phyloP scores from a whole-genome alignment of 768 basidiomycete genomes.

The Myochromella boudieri region DNA sequence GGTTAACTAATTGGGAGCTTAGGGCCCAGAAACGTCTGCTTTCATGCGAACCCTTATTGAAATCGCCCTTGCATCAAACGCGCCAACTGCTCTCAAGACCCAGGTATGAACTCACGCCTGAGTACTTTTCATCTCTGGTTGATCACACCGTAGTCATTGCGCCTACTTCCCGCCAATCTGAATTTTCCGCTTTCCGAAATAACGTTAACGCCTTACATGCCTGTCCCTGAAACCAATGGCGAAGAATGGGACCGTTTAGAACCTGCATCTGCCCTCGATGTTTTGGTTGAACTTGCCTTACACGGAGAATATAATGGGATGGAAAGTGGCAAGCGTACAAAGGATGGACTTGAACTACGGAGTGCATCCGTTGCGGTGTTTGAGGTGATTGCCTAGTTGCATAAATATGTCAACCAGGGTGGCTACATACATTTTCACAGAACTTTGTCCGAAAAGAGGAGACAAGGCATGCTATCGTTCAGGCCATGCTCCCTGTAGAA shows the following conservation, averaged over 20 bases:
- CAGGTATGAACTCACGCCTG: constrained; percentile 49
- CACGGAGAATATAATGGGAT: constrained; percentile 87
- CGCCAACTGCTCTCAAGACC: constrained; percentile 83
- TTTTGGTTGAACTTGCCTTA: constrained; percentile 76
- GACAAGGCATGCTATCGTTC: constrained; percentile 64
- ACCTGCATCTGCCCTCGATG: constrained; percentile 77
- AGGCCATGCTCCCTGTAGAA: constrained; percentile 68
- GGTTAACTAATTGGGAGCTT: constrained; percentile 5
- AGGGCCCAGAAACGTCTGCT: constrained; percentile 58
- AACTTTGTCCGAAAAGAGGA: constrained; percentile 80
- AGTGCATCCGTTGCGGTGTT: constrained; percentile 79
- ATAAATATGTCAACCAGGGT: background rate
- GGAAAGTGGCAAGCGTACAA: constrained; percentile 54
- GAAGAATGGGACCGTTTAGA: constrained; percentile 94
- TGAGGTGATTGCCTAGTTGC: constrained; percentile 51
- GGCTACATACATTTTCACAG: constrained; percentile 30
- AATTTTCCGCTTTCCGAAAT: constrained; percentile 68
- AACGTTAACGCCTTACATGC: constrained; percentile 69
- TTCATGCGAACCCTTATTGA: constrained; percentile 83
- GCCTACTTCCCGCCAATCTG: constrained; percentile 43
- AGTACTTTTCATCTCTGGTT: constrained; percentile 8
- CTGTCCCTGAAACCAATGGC: constrained; percentile 79
- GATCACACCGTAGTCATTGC: constrained; percentile 37
- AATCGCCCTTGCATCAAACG: constrained; percentile 90
- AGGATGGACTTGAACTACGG: constrained; percentile 72